These are phyloP conservation scores for Grosmannia huntii DNA, from an alignment of 2,329 filamentous ascomycete species.

Conservation along the genomic window DNA sequence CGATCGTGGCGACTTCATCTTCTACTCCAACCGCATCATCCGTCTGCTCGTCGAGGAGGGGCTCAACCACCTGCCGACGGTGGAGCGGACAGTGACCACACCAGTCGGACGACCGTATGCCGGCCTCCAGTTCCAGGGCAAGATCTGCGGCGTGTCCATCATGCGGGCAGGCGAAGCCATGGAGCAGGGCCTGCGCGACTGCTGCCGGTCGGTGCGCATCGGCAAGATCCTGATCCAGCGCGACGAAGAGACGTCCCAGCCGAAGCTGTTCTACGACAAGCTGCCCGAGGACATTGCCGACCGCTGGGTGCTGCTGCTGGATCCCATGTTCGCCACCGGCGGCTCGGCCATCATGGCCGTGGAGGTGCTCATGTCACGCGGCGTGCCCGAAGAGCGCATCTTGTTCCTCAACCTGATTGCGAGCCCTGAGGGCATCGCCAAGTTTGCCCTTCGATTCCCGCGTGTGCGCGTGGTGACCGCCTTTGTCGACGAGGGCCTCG, in stretches of 20 bases:
- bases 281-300: slow-evolving; percentile 85
- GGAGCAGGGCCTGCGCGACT: slow-evolving; percentile 93
- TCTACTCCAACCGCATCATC: slow-evolving; percentile 97
- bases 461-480: slow-evolving; percentile 85
- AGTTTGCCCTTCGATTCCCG: slow-evolving; percentile 81
- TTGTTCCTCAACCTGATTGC: slow-evolving; percentile 95
- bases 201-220: slow-evolving; percentile 93
- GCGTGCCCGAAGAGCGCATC: slow-evolving; percentile 89
- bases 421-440: slow-evolving; percentile 83
- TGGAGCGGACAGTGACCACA: slow-evolving; percentile 79
- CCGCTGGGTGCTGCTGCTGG: slow-evolving; percentile 83
- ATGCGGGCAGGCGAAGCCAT: slow-evolving; percentile 98
- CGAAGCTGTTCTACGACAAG: slow-evolving; percentile 96
- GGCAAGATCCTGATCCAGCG: slow-evolving; percentile 97
- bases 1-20: slow-evolving; percentile 91
- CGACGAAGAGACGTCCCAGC: slow-evolving; percentile 86
- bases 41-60: slow-evolving; percentile 93
- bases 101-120: slow-evolving; percentile 80
- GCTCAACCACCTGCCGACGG: slow-evolving; percentile 86
- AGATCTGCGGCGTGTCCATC: slow-evolving; percentile 96
- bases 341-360: slow-evolving; percentile 96
- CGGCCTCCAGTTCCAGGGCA: slow-evolving; percentile 90
- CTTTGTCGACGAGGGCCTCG: slow-evolving; percentile 85
- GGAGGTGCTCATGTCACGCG: slow-evolving; percentile 76
- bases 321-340: slow-evolving; percentile 98